Evolutionary conservation across 2,329 filamentous ascomycete genomes (phyloP).

Genomic region (Microthyrium microscopicum): DNA sequence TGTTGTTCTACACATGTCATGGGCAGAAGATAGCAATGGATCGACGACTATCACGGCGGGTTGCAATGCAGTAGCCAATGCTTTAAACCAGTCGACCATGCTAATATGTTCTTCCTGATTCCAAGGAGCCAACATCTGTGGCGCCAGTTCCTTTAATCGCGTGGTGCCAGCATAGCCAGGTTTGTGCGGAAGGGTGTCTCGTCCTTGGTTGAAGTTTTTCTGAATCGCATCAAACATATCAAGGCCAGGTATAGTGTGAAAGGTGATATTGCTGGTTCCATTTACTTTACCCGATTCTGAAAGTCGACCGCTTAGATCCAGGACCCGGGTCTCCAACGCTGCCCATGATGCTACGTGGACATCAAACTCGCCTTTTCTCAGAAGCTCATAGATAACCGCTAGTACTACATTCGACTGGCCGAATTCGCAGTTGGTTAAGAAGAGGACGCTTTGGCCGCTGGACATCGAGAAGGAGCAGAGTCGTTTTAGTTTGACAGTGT

Average conservation of each 20-base stretch:
- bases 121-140: neutral
- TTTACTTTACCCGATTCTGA: neutral
- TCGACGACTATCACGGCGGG: conserved; percentile 21
- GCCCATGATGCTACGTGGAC: conserved; percentile 4
- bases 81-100: conserved; percentile 13
- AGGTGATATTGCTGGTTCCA: neutral
- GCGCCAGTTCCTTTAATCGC: neutral
- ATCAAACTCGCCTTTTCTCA: neutral
- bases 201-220: neutral
- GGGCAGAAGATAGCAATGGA: conserved; percentile 25
- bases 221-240: neutral
- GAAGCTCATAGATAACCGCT: conserved; percentile 1
- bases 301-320: too few relatives aligned
- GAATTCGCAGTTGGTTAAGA: conserved; percentile 4
- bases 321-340: conserved; percentile 1
- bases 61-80: conserved; percentile 17
- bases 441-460: too few relatives aligned
- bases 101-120: conserved; percentile 13
- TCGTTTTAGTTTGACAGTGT: too few relatives aligned
- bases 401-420: conserved; percentile 6
- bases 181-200: neutral
- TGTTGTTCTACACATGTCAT: conserved; percentile 25
- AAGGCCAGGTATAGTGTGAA: conserved; percentile 2
- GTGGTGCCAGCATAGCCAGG: neutral
- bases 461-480: too few relatives aligned